Evolutionary conservation across 768 basidiomycete species (phyloP).

Genomic region (Trametes cingulata): DNA sequence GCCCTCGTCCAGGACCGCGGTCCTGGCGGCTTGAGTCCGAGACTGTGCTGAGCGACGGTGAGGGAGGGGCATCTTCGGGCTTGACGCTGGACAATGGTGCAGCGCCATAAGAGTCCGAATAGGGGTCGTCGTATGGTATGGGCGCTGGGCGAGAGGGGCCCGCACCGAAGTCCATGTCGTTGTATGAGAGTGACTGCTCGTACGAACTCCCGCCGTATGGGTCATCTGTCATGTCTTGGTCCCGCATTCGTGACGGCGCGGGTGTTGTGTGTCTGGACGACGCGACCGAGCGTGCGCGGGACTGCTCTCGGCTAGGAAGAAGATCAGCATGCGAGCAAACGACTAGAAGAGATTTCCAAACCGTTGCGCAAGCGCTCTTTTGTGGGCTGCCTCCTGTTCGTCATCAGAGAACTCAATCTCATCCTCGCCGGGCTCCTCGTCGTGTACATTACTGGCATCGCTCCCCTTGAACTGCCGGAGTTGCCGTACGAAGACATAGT

Average conservation of each 20-base stretch:
- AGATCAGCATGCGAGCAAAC: neutral
- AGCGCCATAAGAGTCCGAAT: constrained; percentile 39
- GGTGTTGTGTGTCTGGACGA: constrained; percentile 61
- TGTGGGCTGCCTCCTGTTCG: constrained; percentile 81
- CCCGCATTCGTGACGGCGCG: constrained; percentile 50
- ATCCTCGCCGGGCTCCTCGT: constrained; percentile 89
- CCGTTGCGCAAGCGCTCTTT: constrained; percentile 52
- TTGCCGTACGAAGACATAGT: constrained; percentile 79
- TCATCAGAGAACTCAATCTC: constrained; percentile 97
- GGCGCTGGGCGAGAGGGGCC: constrained; percentile 65
- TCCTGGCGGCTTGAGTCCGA: neutral
- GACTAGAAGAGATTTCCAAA: neutral
- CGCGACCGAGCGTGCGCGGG: constrained; percentile 45
- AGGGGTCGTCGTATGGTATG: constrained; percentile 79
- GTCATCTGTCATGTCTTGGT: constrained; percentile 56
- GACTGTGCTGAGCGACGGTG: neutral
- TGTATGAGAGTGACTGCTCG: constrained; percentile 59
- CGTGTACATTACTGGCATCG: constrained; percentile 92
- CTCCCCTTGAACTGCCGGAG: constrained; percentile 78
- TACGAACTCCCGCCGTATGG: constrained; percentile 61
- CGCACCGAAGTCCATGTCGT: constrained; percentile 62
- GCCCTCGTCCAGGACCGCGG: neutral
- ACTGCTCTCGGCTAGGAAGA: constrained; percentile 50
- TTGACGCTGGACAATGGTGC: neutral
- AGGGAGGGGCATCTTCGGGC: neutral